phyloP scores from a whole-genome alignment of 306 rosid genomes.

The peach (Prunus persica) region Prunus_persica_NCBIv2 NC_034014.1:7743501-7744000 shows the following conservation, averaged over 20 bases:
- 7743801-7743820: slow-evolving; percentile 90
- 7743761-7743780: slow-evolving; percentile 99
- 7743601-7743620: slow-evolving; percentile 96
- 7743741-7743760: slow-evolving; percentile 92
- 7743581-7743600: slow-evolving; percentile 98
- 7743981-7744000: slow-evolving; percentile 68
- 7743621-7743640: slow-evolving; percentile 71
- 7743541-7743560: slow-evolving; percentile 95
- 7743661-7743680: slow-evolving; percentile 98
- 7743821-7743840: slow-evolving; percentile 92
- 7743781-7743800: slow-evolving; percentile 98
- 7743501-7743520: slow-evolving; percentile 94
- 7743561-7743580: slow-evolving; percentile 88
- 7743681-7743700: slow-evolving; percentile 98
- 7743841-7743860: slow-evolving; percentile 85
- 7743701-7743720: slow-evolving; percentile 97
- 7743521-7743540: slow-evolving; percentile 79
- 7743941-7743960: slow-evolving; percentile 82
- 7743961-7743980: slow-evolving; percentile 99
- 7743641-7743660: slow-evolving; percentile 92
- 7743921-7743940: slow-evolving; percentile 90
- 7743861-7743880: slow-evolving; percentile 88
- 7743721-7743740: slow-evolving; percentile 99
- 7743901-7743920: slow-evolving; percentile 98
- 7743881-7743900: slow-evolving; percentile 99